Evolutionary conservation across 768 basidiomycete genomes (phyloP).

Genomic region (Paxillus rubicundulus): DNA sequence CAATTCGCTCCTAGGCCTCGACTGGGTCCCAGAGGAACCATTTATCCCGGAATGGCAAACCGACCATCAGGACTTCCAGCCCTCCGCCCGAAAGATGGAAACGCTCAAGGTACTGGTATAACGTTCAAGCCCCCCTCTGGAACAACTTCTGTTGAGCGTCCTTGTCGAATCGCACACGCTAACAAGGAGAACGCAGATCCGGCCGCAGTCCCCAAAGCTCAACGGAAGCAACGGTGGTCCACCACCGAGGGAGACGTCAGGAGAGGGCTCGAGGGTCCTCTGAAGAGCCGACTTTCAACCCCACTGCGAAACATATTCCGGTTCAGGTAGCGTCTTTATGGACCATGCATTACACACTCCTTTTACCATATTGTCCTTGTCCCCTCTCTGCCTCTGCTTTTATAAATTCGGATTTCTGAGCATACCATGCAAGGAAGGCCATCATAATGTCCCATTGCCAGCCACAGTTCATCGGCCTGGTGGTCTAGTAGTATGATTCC

Average conservation of each 20-base stretch:
- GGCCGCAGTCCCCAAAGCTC: not conserved
- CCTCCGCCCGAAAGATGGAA: not conserved
- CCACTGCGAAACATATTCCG: slow-evolving; percentile 33
- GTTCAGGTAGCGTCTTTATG: slow-evolving; percentile 20
- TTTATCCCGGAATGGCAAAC: slow-evolving; percentile 4
- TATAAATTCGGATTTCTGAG: not conserved
- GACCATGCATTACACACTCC: slow-evolving; percentile 5
- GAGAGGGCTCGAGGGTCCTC: slow-evolving; percentile 23
- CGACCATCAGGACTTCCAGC: slow-evolving; percentile 5
- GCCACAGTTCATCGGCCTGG: slow-evolving; percentile 24
- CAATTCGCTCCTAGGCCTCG: slow-evolving; percentile 12
- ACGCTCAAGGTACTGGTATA: not conserved
- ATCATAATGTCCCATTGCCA: not conserved
- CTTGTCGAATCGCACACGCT: slow-evolving; percentile 10
- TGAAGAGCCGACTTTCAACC: slow-evolving; percentile 26
- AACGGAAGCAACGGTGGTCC: slow-evolving; percentile 14
- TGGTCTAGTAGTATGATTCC: slow-evolving; percentile 44
- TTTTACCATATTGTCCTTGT: slow-evolving; percentile 9
- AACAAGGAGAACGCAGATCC: slow-evolving; percentile 15
- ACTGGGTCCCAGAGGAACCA: slow-evolving; percentile 11
- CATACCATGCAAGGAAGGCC: too few relatives aligned
- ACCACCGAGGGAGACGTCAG: slow-evolving; percentile 18
- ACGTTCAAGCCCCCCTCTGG: slow-evolving; percentile 4
- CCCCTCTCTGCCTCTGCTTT: not conserved
- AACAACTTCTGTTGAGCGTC: slow-evolving; percentile 11